Conservation (phyloP, 495 filamentous ascomycete species). For the Talaromyces trachyspermus region DNA sequence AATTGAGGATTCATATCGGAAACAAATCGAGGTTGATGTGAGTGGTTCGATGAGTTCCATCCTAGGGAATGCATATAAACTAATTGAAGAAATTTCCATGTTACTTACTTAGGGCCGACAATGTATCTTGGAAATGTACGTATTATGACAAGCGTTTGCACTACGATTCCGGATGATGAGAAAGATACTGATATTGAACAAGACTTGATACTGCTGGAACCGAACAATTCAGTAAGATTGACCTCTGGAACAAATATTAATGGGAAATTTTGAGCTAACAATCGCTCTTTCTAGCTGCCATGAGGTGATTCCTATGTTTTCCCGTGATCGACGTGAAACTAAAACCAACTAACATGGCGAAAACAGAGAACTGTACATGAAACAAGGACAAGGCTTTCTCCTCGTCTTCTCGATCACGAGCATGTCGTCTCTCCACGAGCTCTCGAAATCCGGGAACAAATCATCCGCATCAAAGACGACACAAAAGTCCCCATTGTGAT, state of each 20-base stretch:
- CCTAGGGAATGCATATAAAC: not conserved
- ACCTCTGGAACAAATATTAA: slow-evolving; percentile 4
- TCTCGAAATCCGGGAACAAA: slow-evolving; percentile 87
- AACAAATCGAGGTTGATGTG: slow-evolving; percentile 92
- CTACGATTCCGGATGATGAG: not conserved
- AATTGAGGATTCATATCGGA: slow-evolving; percentile 96
- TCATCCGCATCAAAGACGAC: slow-evolving; percentile 95
- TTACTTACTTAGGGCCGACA: slow-evolving; percentile 70
- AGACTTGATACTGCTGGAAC: slow-evolving; percentile 96
- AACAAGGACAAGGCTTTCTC: slow-evolving; percentile 90
- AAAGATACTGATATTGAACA: slow-evolving; percentile 8
- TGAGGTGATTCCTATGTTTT: slow-evolving; percentile 48
- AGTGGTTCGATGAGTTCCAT: slow-evolving; percentile 26
- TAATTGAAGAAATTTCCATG: too few relatives aligned
- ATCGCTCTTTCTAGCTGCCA: slow-evolving; percentile 44
- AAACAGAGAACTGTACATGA: slow-evolving; percentile 88
- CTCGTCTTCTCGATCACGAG: slow-evolving; percentile 97
- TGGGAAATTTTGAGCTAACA: slow-evolving; percentile 22
- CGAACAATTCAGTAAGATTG: slow-evolving; percentile 87
- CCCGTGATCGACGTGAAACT: not conserved
- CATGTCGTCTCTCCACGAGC: slow-evolving; percentile 74
- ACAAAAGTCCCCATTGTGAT: slow-evolving; percentile 88
- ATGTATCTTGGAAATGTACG: slow-evolving; percentile 93
- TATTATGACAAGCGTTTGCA: too few relatives aligned
- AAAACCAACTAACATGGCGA: slow-evolving; percentile 1